Evolutionary conservation across 148 eudicot genomes (phyloP).

Genomic region (Arctostaphylos glauca): DNA sequence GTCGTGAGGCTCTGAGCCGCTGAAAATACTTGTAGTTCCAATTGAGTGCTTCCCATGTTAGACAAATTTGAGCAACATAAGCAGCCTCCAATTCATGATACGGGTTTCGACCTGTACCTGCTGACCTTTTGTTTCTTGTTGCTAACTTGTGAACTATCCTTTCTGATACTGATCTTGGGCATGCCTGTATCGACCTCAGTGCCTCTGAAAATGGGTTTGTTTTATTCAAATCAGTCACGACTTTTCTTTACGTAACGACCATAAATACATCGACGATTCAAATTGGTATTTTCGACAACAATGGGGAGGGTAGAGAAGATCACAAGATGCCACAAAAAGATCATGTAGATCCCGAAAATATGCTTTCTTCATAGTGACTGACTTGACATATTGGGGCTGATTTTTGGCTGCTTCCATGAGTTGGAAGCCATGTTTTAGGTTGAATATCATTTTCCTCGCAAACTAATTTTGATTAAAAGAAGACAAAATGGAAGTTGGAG

Average conservation of each 20-base stretch:
- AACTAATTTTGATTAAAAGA: too few relatives aligned
- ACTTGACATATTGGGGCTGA: too few relatives aligned
- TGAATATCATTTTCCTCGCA: too few relatives aligned
- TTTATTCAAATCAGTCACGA: neutral
- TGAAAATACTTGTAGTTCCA: constrained; percentile 80
- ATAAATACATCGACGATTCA: too few relatives aligned
- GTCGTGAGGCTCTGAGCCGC: constrained; percentile 48
- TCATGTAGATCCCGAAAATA: too few relatives aligned
- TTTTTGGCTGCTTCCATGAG: too few relatives aligned
- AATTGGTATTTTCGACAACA: too few relatives aligned
- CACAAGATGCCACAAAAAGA: too few relatives aligned
- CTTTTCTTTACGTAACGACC: too few relatives aligned
- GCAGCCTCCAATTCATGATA: constrained; percentile 77
- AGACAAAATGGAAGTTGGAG: neutral
- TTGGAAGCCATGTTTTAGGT: too few relatives aligned
- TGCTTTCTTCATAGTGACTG: too few relatives aligned
- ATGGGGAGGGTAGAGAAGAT: too few relatives aligned
- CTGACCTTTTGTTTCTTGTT: constrained; percentile 30
- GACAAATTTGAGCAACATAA: constrained; percentile 75
- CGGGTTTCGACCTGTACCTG: constrained; percentile 38
- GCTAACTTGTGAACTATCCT: constrained; percentile 59
- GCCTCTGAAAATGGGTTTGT: constrained; percentile 48
- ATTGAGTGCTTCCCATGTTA: constrained; percentile 89
- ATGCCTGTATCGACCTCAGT: constrained; percentile 59
- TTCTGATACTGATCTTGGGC: constrained; percentile 85